phyloP scores from a whole-genome alignment of 1,284 basidiomycete genomes.

The Ustilago crameri region DNA sequence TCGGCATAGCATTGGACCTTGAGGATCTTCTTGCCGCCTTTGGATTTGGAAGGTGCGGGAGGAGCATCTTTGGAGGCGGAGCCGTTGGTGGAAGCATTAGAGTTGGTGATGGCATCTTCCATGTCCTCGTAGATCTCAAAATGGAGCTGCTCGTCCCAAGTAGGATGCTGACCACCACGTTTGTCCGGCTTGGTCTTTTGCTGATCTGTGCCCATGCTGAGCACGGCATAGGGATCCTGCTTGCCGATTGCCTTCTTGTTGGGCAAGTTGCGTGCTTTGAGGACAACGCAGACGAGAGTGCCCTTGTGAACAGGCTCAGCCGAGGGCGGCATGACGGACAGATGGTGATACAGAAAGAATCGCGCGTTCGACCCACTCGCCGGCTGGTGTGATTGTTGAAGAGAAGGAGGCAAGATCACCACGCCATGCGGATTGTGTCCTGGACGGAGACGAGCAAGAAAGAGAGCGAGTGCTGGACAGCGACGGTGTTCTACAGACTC shows the following conservation, averaged over 20 bases:
- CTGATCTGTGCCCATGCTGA: slow-evolving; percentile 75
- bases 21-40: slow-evolving; percentile 81
- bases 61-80: slow-evolving; percentile 35
- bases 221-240: slow-evolving; percentile 93
- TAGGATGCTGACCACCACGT: slow-evolving; percentile 95
- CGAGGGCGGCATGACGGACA: slow-evolving; percentile 29
- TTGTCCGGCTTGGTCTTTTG: slow-evolving; percentile 81
- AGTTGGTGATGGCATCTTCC: slow-evolving; percentile 73
- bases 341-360: neutral
- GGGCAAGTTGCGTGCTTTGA: slow-evolving; percentile 80
- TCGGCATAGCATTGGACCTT: slow-evolving; percentile 90
- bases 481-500: too few species aligned
- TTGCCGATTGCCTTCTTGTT: slow-evolving; percentile 74
- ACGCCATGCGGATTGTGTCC: slow-evolving; percentile 4
- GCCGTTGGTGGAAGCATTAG: slow-evolving; percentile 62
- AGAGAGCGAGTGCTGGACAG: neutral
- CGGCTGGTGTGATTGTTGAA: neutral
- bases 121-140: slow-evolving; percentile 88
- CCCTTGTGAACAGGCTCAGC: slow-evolving; percentile 70
- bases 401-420: neutral
- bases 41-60: slow-evolving; percentile 65
- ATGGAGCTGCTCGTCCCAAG: slow-evolving; percentile 98
- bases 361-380: neutral
- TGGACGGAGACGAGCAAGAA: neutral
- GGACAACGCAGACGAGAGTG: slow-evolving; percentile 91